phyloP scores from a whole-genome alignment of 352 stramenopile genomes.

The Thalassiosira sp. region DNA sequence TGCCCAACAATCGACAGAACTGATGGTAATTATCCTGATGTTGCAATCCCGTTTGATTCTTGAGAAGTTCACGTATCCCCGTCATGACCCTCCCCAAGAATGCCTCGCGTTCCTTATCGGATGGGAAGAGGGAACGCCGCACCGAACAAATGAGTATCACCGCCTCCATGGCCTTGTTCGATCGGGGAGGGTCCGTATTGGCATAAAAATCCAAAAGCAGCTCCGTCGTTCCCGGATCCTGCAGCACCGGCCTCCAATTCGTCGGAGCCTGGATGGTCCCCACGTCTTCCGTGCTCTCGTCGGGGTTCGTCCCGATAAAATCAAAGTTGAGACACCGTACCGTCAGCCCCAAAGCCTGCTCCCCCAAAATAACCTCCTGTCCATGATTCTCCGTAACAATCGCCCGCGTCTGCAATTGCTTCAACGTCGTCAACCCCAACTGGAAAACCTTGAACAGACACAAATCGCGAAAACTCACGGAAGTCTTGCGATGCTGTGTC shows the following conservation, averaged over 20 bases:
- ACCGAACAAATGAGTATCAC: conserved; percentile 95
- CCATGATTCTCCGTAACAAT: conserved; percentile 76
- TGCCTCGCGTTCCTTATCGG: conserved; percentile 91
- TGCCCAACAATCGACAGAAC: conserved; percentile 96
- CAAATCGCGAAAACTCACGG: conserved; percentile 96
- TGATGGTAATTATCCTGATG: conserved; percentile 99
- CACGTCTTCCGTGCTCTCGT: conserved; percentile 96
- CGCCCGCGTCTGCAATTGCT: conserved; percentile 90
- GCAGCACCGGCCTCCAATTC: conserved; percentile 92
- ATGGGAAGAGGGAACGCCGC: conserved; percentile 94
- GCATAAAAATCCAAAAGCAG: conserved; percentile 97
- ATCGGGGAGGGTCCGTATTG: conserved; percentile 90
- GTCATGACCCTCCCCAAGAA: conserved; percentile 93
- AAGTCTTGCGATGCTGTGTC: conserved; percentile 97
- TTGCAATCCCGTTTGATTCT: conserved; percentile 93
- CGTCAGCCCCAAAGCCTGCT: conserved; percentile 90
- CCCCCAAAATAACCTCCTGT: conserved; percentile 91
- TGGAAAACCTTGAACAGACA: conserved; percentile 96
- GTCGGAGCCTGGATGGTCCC: conserved; percentile 96
- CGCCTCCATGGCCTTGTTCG: conserved; percentile 93
- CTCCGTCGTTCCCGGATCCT: conserved; percentile 92
- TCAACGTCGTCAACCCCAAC: conserved; percentile 93
- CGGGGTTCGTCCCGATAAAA: conserved; percentile 98
- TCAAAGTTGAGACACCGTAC: conserved; percentile 97
- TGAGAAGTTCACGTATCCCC: conserved; percentile 93